Percentiles rank a stretch among this genome's conserved stretches.
These are phyloP conservation scores for Ailanthus altissimus DNA, from an alignment of 345 rosid species.

Conservation along the genomic window DNA sequence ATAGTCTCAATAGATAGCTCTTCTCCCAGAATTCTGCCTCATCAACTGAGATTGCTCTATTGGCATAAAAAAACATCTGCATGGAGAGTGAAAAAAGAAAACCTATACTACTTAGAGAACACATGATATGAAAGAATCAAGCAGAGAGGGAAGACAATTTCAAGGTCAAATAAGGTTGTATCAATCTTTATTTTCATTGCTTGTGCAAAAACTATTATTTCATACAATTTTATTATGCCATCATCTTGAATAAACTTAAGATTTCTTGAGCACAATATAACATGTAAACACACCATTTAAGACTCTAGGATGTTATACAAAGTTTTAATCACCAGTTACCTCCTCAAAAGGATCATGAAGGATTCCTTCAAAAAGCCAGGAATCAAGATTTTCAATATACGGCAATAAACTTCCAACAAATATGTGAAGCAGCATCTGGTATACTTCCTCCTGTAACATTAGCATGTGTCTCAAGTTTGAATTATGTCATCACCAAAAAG, in stretches of 20 bases:
- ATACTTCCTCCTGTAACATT: slow-evolving; percentile 77
- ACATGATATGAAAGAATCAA: not conserved
- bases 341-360: slow-evolving; percentile 95
- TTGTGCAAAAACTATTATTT: not conserved
- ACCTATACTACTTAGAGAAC: not conserved
- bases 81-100: slow-evolving; percentile 12
- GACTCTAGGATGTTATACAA: slow-evolving; percentile 19
- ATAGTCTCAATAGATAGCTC: slow-evolving; percentile 66
- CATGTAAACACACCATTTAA: slow-evolving; percentile 4
- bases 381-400: slow-evolving; percentile 72
- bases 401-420: slow-evolving; percentile 80
- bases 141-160: slow-evolving; percentile 12
- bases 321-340: slow-evolving; percentile 43
- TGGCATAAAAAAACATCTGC: slow-evolving; percentile 86
- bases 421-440: slow-evolving; percentile 74
- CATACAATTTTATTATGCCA: not conserved
- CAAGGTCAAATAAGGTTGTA: not conserved
- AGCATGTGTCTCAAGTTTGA: slow-evolving; percentile 19
- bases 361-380: slow-evolving; percentile 89
- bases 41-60: slow-evolving; percentile 58
- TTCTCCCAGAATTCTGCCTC: slow-evolving; percentile 94
- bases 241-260: slow-evolving; percentile 6
- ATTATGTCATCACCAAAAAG: slow-evolving; percentile 17
- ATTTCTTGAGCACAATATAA: not conserved
- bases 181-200: not conserved